These are phyloP conservation scores for Hypericum perforatum DNA, from an alignment of 345 rosid species.

Conservation along the genomic window DNA sequence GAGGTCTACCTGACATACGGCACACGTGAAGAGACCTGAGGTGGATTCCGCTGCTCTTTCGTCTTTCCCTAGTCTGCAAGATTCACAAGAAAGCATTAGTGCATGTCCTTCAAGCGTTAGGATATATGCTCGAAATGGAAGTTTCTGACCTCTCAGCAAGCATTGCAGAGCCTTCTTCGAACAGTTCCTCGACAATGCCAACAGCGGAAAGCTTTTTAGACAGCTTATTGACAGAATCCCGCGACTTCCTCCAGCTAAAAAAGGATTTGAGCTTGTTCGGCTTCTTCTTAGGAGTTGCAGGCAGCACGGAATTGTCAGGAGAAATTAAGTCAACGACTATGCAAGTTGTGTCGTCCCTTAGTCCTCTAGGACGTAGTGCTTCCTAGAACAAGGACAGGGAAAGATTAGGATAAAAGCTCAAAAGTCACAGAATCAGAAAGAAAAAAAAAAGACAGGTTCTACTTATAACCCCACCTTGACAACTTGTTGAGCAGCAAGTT, in stretches of 20 bases:
- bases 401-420: not conserved
- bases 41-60: constrained; percentile 30
- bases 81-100: not conserved
- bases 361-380: constrained; percentile 67
- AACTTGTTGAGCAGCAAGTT: constrained; percentile 82
- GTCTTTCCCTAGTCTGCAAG: constrained; percentile 57
- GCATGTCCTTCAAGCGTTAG: too few species aligned
- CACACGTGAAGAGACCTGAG: constrained; percentile 64
- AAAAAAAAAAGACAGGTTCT: not conserved
- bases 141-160: constrained; percentile 68
- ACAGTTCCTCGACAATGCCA: constrained; percentile 78
- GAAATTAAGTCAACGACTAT: constrained; percentile 81
- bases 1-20: constrained; percentile 73
- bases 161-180: constrained; percentile 96
- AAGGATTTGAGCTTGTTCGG: constrained; percentile 49
- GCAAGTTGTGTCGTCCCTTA: constrained; percentile 92
- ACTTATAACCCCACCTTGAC: constrained; percentile 52
- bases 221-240: constrained; percentile 38
- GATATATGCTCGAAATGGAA: not conserved
- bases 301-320: constrained; percentile 41
- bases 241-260: constrained; percentile 45
- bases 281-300: constrained; percentile 41
- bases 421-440: not conserved
- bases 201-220: constrained; percentile 62
- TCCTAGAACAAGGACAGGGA: constrained; percentile 36